Conservation (phyloP, 495 filamentous ascomycete genomes). For the Coniosporium apollinis region DNA sequence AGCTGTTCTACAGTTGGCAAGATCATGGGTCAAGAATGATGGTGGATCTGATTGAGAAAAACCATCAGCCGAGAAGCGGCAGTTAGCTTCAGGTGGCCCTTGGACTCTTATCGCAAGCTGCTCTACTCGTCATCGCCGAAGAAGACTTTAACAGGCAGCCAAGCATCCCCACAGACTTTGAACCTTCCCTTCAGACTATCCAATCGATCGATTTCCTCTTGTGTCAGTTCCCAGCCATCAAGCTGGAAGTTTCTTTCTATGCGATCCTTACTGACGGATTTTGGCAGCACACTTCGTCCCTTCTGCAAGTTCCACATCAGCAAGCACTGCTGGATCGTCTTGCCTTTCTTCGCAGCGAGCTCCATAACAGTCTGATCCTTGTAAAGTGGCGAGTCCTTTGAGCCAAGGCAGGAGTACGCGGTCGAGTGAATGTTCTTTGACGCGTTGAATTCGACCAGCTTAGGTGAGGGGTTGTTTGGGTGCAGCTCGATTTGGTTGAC, state of each 20-base stretch:
- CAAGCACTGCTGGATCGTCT: conserved; percentile 20
- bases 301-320: conserved; percentile 27
- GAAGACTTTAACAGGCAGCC: conserved; percentile 53
- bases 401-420: conserved; percentile 26
- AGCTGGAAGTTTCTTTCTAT: conserved; percentile 25
- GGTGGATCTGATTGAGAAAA: no score
- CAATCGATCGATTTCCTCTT: conserved; percentile 23
- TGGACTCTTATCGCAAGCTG: no score
- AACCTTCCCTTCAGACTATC: conserved; percentile 20
- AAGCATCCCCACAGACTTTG: conserved; percentile 26
- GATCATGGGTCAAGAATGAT: no score
- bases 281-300: conserved; percentile 24
- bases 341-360: conserved; percentile 22
- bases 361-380: conserved; percentile 20
- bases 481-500: conserved; percentile 87
- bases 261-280: conserved; percentile 20
- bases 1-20: no score
- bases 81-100: no score
- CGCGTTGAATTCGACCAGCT: conserved; percentile 53
- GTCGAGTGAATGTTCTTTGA: conserved; percentile 26
- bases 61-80: no score
- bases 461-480: conserved; percentile 65
- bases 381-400: conserved; percentile 24
- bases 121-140: conserved; percentile 79
- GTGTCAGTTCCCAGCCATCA: conserved; percentile 22